Conservation (phyloP, 1,139 yeast species). For the Hansenula lynferdii region DNA sequence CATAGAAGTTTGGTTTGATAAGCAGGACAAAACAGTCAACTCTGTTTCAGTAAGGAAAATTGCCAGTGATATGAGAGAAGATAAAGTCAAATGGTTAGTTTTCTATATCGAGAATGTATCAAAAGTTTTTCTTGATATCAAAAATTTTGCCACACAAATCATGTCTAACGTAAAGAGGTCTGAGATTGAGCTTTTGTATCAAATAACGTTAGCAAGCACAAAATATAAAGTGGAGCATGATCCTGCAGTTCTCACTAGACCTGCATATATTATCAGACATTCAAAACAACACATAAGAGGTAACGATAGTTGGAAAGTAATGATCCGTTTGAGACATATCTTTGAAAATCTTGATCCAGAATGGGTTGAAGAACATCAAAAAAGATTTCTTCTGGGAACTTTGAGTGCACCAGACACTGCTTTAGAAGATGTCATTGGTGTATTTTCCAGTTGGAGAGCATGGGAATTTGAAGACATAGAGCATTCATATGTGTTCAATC, state of each 20-base stretch:
- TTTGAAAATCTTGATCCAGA: slow-evolving; percentile 51
- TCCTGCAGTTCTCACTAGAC: slow-evolving; percentile 86
- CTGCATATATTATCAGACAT: slow-evolving; percentile 74
- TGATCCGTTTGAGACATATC: slow-evolving; percentile 74
- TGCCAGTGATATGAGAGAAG: slow-evolving; percentile 30
- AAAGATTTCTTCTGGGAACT: slow-evolving; percentile 13
- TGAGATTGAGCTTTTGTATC: slow-evolving; percentile 42
- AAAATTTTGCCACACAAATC: slow-evolving; percentile 17
- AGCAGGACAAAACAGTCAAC: slow-evolving; percentile 23
- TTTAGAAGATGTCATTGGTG: slow-evolving; percentile 44
- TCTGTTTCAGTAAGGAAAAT: slow-evolving; percentile 34
- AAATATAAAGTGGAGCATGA: slow-evolving; percentile 65
- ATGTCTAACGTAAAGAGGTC: no score
- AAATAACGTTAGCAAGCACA: slow-evolving; percentile 59
- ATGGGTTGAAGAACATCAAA: slow-evolving; percentile 36
- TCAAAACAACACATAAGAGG: slow-evolving; percentile 71
- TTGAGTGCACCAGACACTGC: slow-evolving; percentile 54
- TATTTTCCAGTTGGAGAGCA: slow-evolving; percentile 80
- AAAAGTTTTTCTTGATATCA: no score
- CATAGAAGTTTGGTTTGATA: slow-evolving; percentile 39
- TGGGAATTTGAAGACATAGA: slow-evolving; percentile 76
- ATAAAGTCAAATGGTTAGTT: slow-evolving; percentile 36
- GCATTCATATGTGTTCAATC: slow-evolving; percentile 47
- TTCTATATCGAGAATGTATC: no score
- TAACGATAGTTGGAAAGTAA: slow-evolving; percentile 82